phyloP scores from a whole-genome alignment of 169 alveolate genomes.

The Ichthyophthirius multifiliis region DNA sequence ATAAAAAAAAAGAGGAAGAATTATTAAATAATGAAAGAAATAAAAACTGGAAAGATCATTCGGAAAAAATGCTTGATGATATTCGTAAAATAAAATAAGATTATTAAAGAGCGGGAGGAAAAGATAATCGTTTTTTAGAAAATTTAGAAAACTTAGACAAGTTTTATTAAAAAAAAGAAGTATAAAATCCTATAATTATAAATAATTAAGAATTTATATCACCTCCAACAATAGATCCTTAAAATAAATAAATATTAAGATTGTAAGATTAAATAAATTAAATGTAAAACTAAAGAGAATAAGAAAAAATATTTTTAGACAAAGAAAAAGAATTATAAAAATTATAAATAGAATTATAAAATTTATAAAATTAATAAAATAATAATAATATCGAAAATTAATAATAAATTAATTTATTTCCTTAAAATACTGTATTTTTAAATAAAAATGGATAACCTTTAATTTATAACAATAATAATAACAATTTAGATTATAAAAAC shows the following conservation, averaged over 20 bases:
- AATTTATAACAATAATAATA: not conserved
- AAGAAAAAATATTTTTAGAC: not conserved
- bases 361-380: not conserved
- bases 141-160: conserved; percentile 38
- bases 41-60: not conserved
- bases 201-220: not conserved
- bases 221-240: not conserved
- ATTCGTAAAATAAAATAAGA: conserved; percentile 26
- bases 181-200: not conserved
- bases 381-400: not conserved
- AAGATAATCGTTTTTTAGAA: conserved; percentile 37
- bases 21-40: not conserved
- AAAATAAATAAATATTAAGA: not conserved
- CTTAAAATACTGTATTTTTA: not conserved
- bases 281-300: not conserved
- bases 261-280: not conserved
- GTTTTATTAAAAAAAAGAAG: conserved; percentile 18
- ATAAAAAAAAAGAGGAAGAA: not conserved
- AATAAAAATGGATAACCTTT: not conserved
- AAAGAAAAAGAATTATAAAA: not conserved
- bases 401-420: not conserved
- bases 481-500: no score
- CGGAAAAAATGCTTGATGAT: not conserved
- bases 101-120: conserved; percentile 43
- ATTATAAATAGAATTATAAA: not conserved